A percentile compares a stretch with the other conserved stretches of the same genome.
Conservation (phyloP, 2,329 filamentous ascomycete species). For the Pseudocercospora fuligena region DNA sequence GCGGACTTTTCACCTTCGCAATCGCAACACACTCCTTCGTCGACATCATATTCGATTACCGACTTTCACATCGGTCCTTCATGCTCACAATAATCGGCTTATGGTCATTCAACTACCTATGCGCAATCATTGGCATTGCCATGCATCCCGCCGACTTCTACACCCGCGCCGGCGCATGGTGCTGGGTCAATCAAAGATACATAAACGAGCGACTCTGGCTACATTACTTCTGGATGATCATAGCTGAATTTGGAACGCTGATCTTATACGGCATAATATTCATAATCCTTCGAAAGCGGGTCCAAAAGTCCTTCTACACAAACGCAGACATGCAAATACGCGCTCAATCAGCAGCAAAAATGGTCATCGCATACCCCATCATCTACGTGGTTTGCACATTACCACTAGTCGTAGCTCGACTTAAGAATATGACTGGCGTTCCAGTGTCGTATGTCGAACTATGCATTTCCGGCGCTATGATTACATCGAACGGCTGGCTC, state of each 20-base stretch:
- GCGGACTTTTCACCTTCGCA: constrained; percentile 67
- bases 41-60: constrained; percentile 61
- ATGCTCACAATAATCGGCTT: constrained; percentile 53
- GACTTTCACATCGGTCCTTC: constrained; percentile 56
- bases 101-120: constrained; percentile 65
- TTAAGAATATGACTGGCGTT: constrained; percentile 62
- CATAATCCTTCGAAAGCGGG: constrained; percentile 45
- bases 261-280: constrained; percentile 54
- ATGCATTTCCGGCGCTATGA: constrained; percentile 59
- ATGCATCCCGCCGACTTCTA: constrained; percentile 55
- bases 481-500: constrained; percentile 62
- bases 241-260: constrained; percentile 57
- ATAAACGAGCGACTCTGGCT: constrained; percentile 60
- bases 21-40: constrained; percentile 70
- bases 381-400: constrained; percentile 71
- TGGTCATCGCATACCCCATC: constrained; percentile 68
- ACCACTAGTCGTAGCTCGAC: constrained; percentile 66
- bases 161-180: constrained; percentile 69
- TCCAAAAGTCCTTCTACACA: constrained; percentile 44
- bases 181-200: constrained; percentile 64
- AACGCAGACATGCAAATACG: constrained; percentile 40
- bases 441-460: constrained; percentile 46
- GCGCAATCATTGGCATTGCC: constrained; percentile 58
- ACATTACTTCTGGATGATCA: constrained; percentile 68
- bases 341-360: constrained; percentile 51